Base-by-base conservation (phyloP, 139 green algal species). In the Desmodesmus armatus region DNA sequence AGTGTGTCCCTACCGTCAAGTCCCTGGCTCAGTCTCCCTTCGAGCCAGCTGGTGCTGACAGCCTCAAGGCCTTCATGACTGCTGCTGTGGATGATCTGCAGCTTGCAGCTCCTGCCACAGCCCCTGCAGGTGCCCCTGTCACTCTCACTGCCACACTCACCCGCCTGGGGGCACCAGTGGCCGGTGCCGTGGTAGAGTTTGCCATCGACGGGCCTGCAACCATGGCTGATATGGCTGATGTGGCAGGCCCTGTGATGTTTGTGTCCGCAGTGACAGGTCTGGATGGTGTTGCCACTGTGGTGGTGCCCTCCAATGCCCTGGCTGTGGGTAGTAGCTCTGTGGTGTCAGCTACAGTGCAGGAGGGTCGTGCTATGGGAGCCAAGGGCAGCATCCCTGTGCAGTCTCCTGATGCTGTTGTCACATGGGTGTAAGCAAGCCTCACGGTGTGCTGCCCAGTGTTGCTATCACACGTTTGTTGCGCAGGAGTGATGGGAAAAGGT, bases 281-380 rank as follows among this genome's bases (percentile, higher is more conserved):
- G n/a, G n/a, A n/a, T n/a, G 76, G 76, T 31, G 49, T 82, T 39
- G 76, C 76, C 23, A 31, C 9, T 9, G 76, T 27, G 15, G 76
- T 72, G 76, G 17, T 82, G 76, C 76, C 76, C 41, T 53, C 55
- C 53, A 51, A 49, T 5, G 33, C 51, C 25, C 55, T 55, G 49
- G 49, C 47, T 47, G 47, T 33, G 60, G 76, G 76, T 27, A 37
- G 53, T 37, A 82, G 55, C 37, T 60, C 37, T 17, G 21, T 65
- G 13, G 53, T 82, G 76, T 82, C 76, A 40, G 76, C 76, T 0
- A 58, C 37, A 4, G 72, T 55, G 3, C 37, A 35, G 19, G 76
- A 82, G 53, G 76, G 76, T 3, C 71, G 29, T 35, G 76, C 76
- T 3, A 47, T 82, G 37, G 76, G 76, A 55, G 76, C 44, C 19